Evolutionary conservation across 192 early-diverging fungal genomes (phyloP).

Genomic region (Lobulomyces angularis): DNA sequence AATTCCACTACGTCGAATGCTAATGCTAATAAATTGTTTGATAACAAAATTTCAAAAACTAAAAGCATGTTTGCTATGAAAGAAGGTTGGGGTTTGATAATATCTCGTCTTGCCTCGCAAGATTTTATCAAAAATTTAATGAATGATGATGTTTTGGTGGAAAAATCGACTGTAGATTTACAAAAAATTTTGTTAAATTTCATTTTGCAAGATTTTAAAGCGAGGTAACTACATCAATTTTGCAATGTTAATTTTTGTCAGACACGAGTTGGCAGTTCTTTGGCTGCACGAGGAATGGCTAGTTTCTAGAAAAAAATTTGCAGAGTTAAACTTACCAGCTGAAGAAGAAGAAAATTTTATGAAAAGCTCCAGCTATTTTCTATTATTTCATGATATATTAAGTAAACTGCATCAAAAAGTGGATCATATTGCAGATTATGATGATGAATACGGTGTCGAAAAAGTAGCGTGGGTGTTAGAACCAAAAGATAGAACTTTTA

Average conservation of each 20-base stretch:
- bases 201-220: slow-evolving; percentile 47
- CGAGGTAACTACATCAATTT: slow-evolving; percentile 25
- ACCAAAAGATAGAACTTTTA: slow-evolving; percentile 55
- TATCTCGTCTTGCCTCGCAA: too few relatives aligned
- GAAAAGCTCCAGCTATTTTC: slow-evolving; percentile 10
- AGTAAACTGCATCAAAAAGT: too few relatives aligned
- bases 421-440: too few relatives aligned
- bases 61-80: too few relatives aligned
- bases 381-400: slow-evolving; percentile 17
- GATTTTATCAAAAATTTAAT: too few relatives aligned
- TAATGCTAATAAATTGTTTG: too few relatives aligned
- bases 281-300: slow-evolving; percentile 66
- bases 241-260: slow-evolving; percentile 6
- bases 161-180: too few relatives aligned
- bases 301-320: slow-evolving; percentile 9
- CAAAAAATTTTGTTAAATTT: slow-evolving; percentile 34
- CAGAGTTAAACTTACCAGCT: slow-evolving; percentile 18
- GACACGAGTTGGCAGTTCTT: slow-evolving; percentile 51
- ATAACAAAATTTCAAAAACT: too few relatives aligned
- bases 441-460: slow-evolving; percentile 21
- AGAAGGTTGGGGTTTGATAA: too few relatives aligned
- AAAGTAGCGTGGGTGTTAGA: slow-evolving; percentile 36
- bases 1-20: too few relatives aligned
- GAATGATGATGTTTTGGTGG: too few relatives aligned
- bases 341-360: slow-evolving; percentile 18